Base-by-base conservation (phyloP, 1,284 basidiomycete species). In the Malassezia furfur region DNA sequence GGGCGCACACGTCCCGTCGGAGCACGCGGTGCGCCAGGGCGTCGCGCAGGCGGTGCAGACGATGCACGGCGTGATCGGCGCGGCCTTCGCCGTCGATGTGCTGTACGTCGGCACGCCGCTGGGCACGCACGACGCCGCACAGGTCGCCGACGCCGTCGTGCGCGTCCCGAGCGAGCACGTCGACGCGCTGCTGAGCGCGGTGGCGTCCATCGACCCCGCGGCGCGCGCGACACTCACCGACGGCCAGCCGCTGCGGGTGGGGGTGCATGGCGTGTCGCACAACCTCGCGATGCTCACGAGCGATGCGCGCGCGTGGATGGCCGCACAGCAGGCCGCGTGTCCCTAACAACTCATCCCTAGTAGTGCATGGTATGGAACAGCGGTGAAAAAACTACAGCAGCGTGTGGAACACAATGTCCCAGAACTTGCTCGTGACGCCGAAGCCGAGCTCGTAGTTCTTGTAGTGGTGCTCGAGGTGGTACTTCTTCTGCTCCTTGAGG, bases 391-490 rank as follows among this genome's bases (percentile, higher is more conserved):
- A 22, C 19, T 47, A 47, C 31, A 47, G 65, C 34, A 64, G 79
- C 5, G 91, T 96, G 72, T 84, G 85, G 77, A 96, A 96, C 22
- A 93, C 82, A 70, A 83, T 80, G 76, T 96, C 93, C 93, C 93
- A 98, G 43, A 98, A 79, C 78, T 93, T 93, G 77, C 84, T 85
- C 79, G 78, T 96, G 19, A 98, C 93, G 46, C 93, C 93, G 70
- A 93, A 98, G n/a, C 91, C 93, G 46, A 96, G 84, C 74, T 96
- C 91, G 74, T 89, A 94, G 80, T 96, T 78, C 76, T 69, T 69
- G 66, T 74, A 96, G 77, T 96, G 93, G 74, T 96, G 91, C n/a
- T 90, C 90, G 62, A 99, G 83, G 72, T 99, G 93, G 72, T 96
- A 96, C 75, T 87, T 86, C 81, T 99, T 99, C 85, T 89, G 85